Conservation (phyloP, 108 stramenopile species). For the Asterionellopsis glacialis region DNA sequence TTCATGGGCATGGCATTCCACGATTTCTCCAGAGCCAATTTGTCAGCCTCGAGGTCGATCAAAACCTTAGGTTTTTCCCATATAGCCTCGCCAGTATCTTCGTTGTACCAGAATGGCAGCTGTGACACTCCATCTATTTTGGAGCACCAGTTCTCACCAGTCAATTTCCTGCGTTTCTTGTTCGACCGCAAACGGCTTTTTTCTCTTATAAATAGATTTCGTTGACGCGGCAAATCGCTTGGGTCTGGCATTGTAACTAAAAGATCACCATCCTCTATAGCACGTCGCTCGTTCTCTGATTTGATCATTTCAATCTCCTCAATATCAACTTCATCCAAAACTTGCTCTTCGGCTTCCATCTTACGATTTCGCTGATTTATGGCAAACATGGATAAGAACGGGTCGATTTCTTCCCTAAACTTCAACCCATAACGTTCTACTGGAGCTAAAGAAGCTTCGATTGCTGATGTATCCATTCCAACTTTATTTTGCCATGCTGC, state of each 20-base stretch:
- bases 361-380: constrained; percentile 52
- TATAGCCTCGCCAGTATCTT: constrained; percentile 80
- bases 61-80: constrained; percentile 74
- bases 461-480: constrained; percentile 68
- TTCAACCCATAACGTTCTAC: constrained; percentile 64
- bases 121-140: constrained; percentile 50
- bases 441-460: constrained; percentile 75
- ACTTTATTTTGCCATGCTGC: constrained; percentile 86
- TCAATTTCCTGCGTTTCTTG: constrained; percentile 66
- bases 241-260: constrained; percentile 67
- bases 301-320: constrained; percentile 67
- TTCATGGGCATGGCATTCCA: constrained; percentile 61
- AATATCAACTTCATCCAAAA: constrained; percentile 63
- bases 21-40: constrained; percentile 33
- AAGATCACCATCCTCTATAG: constrained; percentile 76
- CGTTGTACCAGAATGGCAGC: constrained; percentile 72
- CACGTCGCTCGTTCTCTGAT: constrained; percentile 57
- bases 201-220: constrained; percentile 72
- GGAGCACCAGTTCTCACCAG: constrained; percentile 68
- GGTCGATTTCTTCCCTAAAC: constrained; percentile 70
- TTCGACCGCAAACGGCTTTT: constrained; percentile 60
- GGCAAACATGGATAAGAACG: constrained; percentile 69
- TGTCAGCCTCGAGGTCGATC: constrained; percentile 56
- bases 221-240: constrained; percentile 65
- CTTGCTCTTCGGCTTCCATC: constrained; percentile 26